These are phyloP conservation scores for Lentinula sp. DNA, from an alignment of 768 basidiomycete genomes.

Conservation along the genomic window DNA sequence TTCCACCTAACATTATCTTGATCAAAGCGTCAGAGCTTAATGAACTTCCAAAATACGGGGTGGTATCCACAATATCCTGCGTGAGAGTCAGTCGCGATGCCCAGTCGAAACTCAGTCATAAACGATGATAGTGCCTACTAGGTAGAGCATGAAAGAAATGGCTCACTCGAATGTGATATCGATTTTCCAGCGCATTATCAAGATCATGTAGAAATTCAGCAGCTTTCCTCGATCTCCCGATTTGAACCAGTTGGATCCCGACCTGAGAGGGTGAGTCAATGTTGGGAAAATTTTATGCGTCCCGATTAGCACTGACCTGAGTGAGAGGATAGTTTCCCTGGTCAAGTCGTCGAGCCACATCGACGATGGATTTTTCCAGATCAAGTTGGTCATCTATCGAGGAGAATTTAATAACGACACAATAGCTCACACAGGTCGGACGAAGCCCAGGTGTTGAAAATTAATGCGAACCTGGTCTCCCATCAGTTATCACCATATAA, in stretches of 20 bases:
- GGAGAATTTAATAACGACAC: neutral
- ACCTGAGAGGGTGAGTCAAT: constrained; percentile 28
- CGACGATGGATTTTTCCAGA: constrained; percentile 40
- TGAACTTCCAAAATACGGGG: constrained; percentile 38
- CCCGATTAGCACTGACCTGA: constrained; percentile 32
- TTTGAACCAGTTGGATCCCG: constrained; percentile 70
- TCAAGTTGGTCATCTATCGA: constrained; percentile 36
- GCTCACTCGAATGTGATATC: constrained; percentile 29
- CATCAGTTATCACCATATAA: constrained; percentile 58
- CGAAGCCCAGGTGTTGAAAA: too few species aligned
- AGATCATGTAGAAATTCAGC: constrained; percentile 42
- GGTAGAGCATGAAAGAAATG: too few species aligned
- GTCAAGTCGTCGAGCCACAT: constrained; percentile 46
- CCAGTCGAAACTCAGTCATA: too few species aligned
- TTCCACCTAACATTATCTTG: constrained; percentile 63
- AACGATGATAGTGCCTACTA: too few species aligned
- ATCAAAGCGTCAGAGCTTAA: constrained; percentile 44
- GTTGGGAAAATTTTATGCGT: neutral
- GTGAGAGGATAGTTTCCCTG: constrained; percentile 40
- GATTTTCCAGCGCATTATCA: constrained; percentile 47
- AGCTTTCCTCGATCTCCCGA: constrained; percentile 42
- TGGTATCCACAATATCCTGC: constrained; percentile 67
- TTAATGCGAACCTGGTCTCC: constrained; percentile 43
- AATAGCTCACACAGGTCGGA: too few species aligned
- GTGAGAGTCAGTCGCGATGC: too few species aligned